These are phyloP conservation scores for Monilinia laxa DNA, from an alignment of 2,329 filamentous ascomycete genomes.

Conservation along the genomic window DNA sequence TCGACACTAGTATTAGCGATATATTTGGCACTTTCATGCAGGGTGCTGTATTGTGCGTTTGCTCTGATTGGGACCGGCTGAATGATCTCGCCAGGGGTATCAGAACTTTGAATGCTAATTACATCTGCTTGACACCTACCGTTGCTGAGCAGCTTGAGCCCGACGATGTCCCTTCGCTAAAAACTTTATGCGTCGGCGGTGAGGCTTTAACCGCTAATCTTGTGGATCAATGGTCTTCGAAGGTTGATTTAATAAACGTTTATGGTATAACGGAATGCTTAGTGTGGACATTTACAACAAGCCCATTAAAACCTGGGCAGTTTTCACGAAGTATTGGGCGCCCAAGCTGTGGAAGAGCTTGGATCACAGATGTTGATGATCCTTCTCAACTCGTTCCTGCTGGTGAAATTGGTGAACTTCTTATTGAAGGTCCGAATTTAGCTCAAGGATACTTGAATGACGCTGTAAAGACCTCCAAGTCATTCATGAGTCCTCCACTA, in stretches of 20 bases:
- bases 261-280: slow-evolving; percentile 40
- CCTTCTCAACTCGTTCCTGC: neutral
- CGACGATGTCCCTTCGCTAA: slow-evolving; percentile 29
- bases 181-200: slow-evolving; percentile 31
- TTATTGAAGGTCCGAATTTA: slow-evolving; percentile 43
- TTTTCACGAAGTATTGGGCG: neutral
- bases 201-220: slow-evolving; percentile 42
- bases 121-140: slow-evolving; percentile 35
- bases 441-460: slow-evolving; percentile 45
- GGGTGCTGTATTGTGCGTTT: slow-evolving; percentile 32
- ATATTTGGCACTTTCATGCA: slow-evolving; percentile 29
- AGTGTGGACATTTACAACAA: neutral
- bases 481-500: slow-evolving; percentile 42
- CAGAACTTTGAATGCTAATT: slow-evolving; percentile 28
- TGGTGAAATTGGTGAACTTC: slow-evolving; percentile 29
- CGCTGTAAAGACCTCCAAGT: slow-evolving; percentile 39
- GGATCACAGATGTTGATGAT: neutral
- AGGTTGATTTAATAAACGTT: slow-evolving; percentile 43
- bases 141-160: slow-evolving; percentile 31
- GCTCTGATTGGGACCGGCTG: neutral
- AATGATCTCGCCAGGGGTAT: slow-evolving; percentile 39
- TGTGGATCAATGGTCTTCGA: slow-evolving; percentile 42
- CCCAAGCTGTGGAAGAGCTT: neutral
- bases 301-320: neutral
- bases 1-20: slow-evolving; percentile 24